phyloP scores from a whole-genome alignment of 495 filamentous ascomycete species.

The Hypoxylon crocopeplum region DNA sequence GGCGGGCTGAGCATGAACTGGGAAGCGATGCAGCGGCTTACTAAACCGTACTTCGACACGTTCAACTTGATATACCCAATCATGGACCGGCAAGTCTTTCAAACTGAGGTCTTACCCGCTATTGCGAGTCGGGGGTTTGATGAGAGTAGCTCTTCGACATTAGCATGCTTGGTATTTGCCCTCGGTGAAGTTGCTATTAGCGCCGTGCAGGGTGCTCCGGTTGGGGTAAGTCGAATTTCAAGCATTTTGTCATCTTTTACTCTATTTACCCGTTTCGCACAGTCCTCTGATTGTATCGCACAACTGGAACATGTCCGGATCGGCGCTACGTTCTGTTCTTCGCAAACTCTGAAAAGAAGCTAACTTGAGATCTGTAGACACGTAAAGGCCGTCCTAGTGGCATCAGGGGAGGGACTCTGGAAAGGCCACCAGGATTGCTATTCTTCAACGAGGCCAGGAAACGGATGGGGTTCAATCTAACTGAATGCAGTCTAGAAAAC shows the following conservation, averaged over 20 bases:
- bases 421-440: slow-evolving; percentile 60
- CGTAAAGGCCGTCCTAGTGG: slow-evolving; percentile 58
- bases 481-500: slow-evolving; percentile 62
- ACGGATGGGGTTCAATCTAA: slow-evolving; percentile 62
- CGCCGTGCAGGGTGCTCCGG: slow-evolving; percentile 51
- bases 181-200: slow-evolving; percentile 62
- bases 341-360: not conserved
- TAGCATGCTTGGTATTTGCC: slow-evolving; percentile 64
- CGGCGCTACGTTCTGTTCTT: not conserved
- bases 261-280: slow-evolving; percentile 3
- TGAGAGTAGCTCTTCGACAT: slow-evolving; percentile 53
- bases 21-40: slow-evolving; percentile 57
- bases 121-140: slow-evolving; percentile 59
- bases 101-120: slow-evolving; percentile 51
- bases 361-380: slow-evolving; percentile 12
- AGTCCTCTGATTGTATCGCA: not conserved
- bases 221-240: slow-evolving; percentile 38
- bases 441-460: slow-evolving; percentile 67
- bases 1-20: slow-evolving; percentile 42
- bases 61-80: slow-evolving; percentile 64
- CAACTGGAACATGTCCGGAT: not conserved
- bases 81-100: slow-evolving; percentile 59
- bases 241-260: not conserved
- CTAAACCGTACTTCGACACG: slow-evolving; percentile 61
- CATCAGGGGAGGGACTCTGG: slow-evolving; percentile 55